Base-by-base conservation (phyloP, 805 yeast species). In the Lipomyces starkeyi region DNA sequence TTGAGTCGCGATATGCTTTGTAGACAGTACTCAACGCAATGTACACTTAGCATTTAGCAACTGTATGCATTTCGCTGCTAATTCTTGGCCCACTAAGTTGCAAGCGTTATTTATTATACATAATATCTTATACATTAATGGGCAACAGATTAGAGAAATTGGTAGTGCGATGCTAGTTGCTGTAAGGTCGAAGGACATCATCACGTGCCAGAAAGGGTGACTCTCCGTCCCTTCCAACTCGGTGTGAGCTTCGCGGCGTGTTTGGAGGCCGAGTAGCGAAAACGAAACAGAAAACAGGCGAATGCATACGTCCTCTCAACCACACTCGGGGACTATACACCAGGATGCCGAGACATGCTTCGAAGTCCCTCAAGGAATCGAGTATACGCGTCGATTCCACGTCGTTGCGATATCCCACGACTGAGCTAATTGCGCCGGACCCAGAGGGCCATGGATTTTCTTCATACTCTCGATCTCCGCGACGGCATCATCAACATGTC, bases 401-500 rank as follows among this genome's bases (percentile, higher is more conserved):
- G 25, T 65, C 67, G 8, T 40, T 68, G 22, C 55, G 53, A 20
- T 35, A 56, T 22, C 65, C 67, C 14, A 57, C 57, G 14, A 58
- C 64, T n/a, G 69, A 68, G 25, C 61, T 68, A 34, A 47, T 52
- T 29, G 71, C 64, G 20, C 71, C 71, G 13, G 64, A 65, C 9
- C 27, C 65, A 7, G 63, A 62, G 32, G 2, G 55, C 34, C 13
- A 40, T 20, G 53, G 53, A 2, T 20, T 20, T 14, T 17, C 61
- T 25, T n/a, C 53, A 22, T 9, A 17, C 29, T n/a, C 29, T 11
- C 56, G 32, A 20, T 4, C 37, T 6, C 6, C 25, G 14, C 29
- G 22, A 43, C 17, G n/a, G 22, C 54, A 13, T 11, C 69, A 58
- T 9, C 59, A 29, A 29, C 7, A 29, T 43, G 27, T 17, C 61